Evolutionary conservation across 495 filamentous ascomycete genomes (phyloP).

Genomic region (Thermothielavioides terrestris): DNA sequence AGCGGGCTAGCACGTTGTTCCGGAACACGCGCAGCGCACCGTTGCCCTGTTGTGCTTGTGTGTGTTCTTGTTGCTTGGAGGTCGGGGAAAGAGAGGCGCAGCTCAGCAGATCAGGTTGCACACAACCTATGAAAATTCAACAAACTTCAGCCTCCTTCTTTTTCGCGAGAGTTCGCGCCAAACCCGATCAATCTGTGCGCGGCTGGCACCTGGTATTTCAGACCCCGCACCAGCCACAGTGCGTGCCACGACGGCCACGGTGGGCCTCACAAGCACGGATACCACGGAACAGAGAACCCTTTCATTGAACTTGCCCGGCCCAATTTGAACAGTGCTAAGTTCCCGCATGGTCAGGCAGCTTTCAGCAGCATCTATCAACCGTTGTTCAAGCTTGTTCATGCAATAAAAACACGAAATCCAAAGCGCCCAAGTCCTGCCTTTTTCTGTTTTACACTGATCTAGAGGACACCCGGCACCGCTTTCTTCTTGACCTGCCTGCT

Average conservation of each 20-base stretch:
- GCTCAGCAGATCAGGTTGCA: slow-evolving; percentile 3
- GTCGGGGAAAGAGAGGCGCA: slow-evolving; percentile 8
- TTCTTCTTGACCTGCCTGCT: no score
- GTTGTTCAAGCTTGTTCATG: no score
- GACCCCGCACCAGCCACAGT: slow-evolving; percentile 10
- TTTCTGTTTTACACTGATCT: no score
- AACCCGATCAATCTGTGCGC: background rate
- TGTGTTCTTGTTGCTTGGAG: slow-evolving; percentile 4
- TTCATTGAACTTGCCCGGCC: no score
- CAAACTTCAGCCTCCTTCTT: slow-evolving; percentile 22
- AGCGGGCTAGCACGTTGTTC: slow-evolving; percentile 1
- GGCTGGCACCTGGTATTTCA: no score
- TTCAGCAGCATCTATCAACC: no score
- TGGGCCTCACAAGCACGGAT: background rate
- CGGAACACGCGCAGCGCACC: slow-evolving; percentile 8
- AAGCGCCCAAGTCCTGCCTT: no score
- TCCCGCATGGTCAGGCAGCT: no score
- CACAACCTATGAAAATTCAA: slow-evolving; percentile 23
- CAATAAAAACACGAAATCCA: no score
- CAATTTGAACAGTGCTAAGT: no score
- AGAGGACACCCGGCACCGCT: no score
- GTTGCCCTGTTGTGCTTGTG: slow-evolving; percentile 12
- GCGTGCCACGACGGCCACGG: background rate
- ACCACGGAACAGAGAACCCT: no score
- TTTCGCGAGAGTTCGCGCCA: slow-evolving; percentile 8